A percentile compares a stretch with the other conserved stretches of the same genome.
These are phyloP conservation scores for Phytophthora sojae DNA, from an alignment of 352 stramenopile genomes.

Conservation along the genomic window DNA sequence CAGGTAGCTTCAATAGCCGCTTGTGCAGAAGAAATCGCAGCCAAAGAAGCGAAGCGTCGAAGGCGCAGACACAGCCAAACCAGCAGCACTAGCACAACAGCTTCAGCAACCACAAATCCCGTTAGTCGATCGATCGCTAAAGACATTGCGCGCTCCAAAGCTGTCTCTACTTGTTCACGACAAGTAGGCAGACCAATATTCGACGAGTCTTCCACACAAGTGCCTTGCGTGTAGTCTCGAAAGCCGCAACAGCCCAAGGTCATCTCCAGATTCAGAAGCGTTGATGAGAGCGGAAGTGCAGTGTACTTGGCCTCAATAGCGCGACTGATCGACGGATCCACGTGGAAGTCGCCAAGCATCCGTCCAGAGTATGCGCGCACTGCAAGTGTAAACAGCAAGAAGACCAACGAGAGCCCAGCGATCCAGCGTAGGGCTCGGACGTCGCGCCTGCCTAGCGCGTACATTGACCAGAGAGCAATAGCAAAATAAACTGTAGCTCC, in stretches of 20 bases:
- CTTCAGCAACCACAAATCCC: conserved; percentile 30
- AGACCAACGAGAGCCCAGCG: conserved; percentile 34
- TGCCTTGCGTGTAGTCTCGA: conserved; percentile 37
- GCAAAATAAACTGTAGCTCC: conserved; percentile 28
- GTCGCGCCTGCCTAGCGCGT: conserved; percentile 40
- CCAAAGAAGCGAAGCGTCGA: conserved; percentile 30
- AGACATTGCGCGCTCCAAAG: conserved; percentile 22
- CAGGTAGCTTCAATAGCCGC: background rate
- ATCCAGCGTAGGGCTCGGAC: conserved; percentile 45
- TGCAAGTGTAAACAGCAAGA: conserved; percentile 42
- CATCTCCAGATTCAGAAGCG: conserved; percentile 47
- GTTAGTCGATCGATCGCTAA: conserved; percentile 22
- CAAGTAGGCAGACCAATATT: conserved; percentile 38
- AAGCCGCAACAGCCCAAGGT: conserved; percentile 62
- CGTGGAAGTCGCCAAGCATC: conserved; percentile 40
- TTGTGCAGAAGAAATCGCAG: conserved; percentile 11
- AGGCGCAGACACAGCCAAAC: conserved; percentile 31
- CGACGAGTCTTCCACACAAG: conserved; percentile 25
- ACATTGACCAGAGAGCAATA: conserved; percentile 37
- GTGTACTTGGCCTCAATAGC: conserved; percentile 47
- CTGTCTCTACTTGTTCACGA: conserved; percentile 25
- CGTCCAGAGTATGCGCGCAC: conserved; percentile 40
- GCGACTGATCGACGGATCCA: conserved; percentile 44
- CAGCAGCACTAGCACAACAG: conserved; percentile 30
- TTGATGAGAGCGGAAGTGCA: conserved; percentile 22